Conservation (phyloP, 139 green algal species). For the Haematococcus sp. region DNA sequence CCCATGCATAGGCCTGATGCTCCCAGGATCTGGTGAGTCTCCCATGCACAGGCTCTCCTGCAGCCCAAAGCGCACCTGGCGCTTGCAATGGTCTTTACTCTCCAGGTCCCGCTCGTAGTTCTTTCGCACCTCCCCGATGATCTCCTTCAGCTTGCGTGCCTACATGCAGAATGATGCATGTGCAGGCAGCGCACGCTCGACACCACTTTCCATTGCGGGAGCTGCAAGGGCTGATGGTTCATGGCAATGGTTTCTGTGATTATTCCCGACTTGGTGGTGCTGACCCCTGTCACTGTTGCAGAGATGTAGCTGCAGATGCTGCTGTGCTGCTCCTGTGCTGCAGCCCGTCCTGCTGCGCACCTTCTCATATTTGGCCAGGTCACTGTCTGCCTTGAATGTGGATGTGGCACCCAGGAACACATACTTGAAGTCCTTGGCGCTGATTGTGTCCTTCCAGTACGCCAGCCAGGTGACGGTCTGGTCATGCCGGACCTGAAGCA, state of each 20-base stretch:
- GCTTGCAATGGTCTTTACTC: conserved; percentile 44
- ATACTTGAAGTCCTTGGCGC: conserved; percentile 88
- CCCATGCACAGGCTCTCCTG: too few species aligned
- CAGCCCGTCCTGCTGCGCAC: conserved; percentile 30
- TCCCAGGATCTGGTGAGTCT: too few species aligned
- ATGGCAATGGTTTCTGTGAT: too few species aligned
- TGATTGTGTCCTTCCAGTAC: conserved; percentile 96
- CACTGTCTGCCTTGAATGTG: conserved; percentile 87
- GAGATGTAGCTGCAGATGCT: not conserved
- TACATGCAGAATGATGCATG: not conserved
- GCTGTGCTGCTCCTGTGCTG: not conserved
- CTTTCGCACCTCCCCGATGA: conserved; percentile 52
- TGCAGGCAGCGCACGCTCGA: too few species aligned
- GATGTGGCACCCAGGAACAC: conserved; percentile 93
- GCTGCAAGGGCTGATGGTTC: too few species aligned
- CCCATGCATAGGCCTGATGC: too few species aligned
- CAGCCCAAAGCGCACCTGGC: conserved; percentile 71
- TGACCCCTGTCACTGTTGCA: not conserved
- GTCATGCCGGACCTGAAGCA: conserved; percentile 75
- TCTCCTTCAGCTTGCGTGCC: conserved; percentile 79
- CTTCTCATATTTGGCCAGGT: conserved; percentile 98
- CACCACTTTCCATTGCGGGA: too few species aligned
- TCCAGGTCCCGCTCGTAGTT: conserved; percentile 70
- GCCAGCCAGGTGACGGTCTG: conserved; percentile 97
- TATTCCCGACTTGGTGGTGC: too few species aligned